Evolutionary conservation across 129 eudicot genomes (phyloP), one percentile per base, ranked within the genome.

Genomic region (Flaveria robusta): DNA sequence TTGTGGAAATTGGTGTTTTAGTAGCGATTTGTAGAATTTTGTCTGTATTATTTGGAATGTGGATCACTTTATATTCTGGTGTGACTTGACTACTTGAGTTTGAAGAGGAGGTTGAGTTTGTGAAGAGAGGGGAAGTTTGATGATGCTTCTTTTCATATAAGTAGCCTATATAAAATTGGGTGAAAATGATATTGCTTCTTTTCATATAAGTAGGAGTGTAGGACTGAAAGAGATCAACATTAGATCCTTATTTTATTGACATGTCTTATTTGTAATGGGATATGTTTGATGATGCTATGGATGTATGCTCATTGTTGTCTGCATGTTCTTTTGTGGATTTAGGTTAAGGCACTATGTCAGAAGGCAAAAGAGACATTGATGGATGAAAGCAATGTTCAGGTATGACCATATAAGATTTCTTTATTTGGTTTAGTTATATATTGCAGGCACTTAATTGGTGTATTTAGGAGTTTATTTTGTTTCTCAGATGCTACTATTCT

Each of bases 381-480:
- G 91, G 86, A 86, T 9, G 96, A 90, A 81, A 90, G 96, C 72
- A 90, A 90, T 78, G 96, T 90, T 42, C 93, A 90, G 93, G 93
- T 88, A 77, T 82, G 59, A 52, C 65, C 39, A n/a, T 42, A 74
- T 41, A 34, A 34, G 15, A 8, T 66, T 9, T 18, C 50, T 39
- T n/a, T 39, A 34, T 22, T 66, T 1, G 22, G 51, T 10, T 39
- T n/a, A n/a, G 43, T 66, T 18, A 64, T 2, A 2, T 50, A 29
- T 52, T 26, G 5, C 50, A 70, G 74, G 39, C 55, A 19, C 58
- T 69, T 7, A 13, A 24, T 49, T 47, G 56, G 26, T 49, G 62
- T 70, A 9, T 26, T 26, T 27, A 1, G 22, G 46, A 12, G 20
- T 4, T 24, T 49, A 23, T 19, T 9, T 70, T 0, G 27, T 50